Conservation (phyloP, 1,139 yeast species). For the Nakaseomyces uthaithaninus region DNA sequence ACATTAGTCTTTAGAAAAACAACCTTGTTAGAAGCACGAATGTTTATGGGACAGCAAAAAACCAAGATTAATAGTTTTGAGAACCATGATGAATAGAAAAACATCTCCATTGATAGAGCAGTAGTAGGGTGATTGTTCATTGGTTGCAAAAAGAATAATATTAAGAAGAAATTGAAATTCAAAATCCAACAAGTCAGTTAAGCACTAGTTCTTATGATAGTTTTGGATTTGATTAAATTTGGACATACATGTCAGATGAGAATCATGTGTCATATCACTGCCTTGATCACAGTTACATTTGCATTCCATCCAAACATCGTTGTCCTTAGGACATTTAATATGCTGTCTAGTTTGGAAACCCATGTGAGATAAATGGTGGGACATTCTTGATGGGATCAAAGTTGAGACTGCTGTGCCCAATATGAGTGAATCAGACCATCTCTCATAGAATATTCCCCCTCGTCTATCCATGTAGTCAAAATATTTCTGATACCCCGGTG, state of each 20-base stretch:
- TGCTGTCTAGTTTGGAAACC: constrained; percentile 50
- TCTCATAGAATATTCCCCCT: constrained; percentile 82
- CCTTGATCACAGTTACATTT: constrained; percentile 59
- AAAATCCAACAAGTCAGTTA: too few species aligned
- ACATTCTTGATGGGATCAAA: constrained; percentile 52
- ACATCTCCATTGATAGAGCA: too few species aligned
- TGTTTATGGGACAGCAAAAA: too few species aligned
- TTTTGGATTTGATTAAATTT: constrained; percentile 35
- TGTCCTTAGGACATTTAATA: constrained; percentile 57
- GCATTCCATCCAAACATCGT: constrained; percentile 38
- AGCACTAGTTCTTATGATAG: too few species aligned
- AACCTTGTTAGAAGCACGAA: too few species aligned
- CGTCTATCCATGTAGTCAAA: constrained; percentile 63
- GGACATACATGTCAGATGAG: constrained; percentile 43
- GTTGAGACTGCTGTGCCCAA: constrained; percentile 76
- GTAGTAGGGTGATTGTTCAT: too few species aligned
- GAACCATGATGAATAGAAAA: too few species aligned
- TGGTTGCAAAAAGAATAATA: too few species aligned
- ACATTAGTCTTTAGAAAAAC: too few species aligned
- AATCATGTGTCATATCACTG: constrained; percentile 58
- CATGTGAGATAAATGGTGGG: constrained; percentile 70
- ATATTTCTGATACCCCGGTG: constrained; percentile 56
- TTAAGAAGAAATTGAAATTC: too few species aligned
- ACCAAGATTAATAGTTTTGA: too few species aligned
- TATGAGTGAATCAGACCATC: constrained; percentile 91